These are phyloP conservation scores for Penicillium sp. DNA, from an alignment of 2,329 filamentous ascomycete genomes.

Conservation along the genomic window DNA sequence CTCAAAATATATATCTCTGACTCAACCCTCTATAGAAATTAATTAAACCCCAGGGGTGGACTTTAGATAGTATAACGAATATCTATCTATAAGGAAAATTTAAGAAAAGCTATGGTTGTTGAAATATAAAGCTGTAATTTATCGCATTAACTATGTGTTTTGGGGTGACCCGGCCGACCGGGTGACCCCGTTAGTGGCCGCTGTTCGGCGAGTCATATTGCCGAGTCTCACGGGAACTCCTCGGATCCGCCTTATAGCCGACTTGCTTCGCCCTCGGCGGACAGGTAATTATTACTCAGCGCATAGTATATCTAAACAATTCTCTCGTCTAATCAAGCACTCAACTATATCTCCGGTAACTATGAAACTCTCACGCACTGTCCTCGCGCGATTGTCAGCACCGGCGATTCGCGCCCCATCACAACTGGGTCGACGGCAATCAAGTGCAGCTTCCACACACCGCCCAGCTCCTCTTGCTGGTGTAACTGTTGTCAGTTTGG, in stretches of 20 bases:
- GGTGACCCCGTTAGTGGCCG: too few species aligned
- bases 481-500: slow-evolving; percentile 54
- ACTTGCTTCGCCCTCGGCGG: not conserved
- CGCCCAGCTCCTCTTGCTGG: slow-evolving; percentile 40
- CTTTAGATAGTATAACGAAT: too few species aligned
- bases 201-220: not conserved
- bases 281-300: not conserved
- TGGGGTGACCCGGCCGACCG: too few species aligned
- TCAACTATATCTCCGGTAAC: not conserved
- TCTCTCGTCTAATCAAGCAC: not conserved
- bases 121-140: too few species aligned
- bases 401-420: not conserved
- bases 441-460: not conserved
- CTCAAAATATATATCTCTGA: too few species aligned
- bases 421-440: slow-evolving; percentile 4
- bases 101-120: too few species aligned
- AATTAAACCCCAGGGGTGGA: too few species aligned
- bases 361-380: not conserved
- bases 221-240: not conserved
- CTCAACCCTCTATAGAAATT: too few species aligned
- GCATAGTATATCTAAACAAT: too few species aligned
- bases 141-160: too few species aligned
- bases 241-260: not conserved
- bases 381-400: not conserved
- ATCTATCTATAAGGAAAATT: too few species aligned